A percentile compares a stretch with the other conserved stretches of the same genome.
phyloP scores from a whole-genome alignment of 2,329 filamentous ascomycete genomes.

The Sclerotinia minor region DNA sequence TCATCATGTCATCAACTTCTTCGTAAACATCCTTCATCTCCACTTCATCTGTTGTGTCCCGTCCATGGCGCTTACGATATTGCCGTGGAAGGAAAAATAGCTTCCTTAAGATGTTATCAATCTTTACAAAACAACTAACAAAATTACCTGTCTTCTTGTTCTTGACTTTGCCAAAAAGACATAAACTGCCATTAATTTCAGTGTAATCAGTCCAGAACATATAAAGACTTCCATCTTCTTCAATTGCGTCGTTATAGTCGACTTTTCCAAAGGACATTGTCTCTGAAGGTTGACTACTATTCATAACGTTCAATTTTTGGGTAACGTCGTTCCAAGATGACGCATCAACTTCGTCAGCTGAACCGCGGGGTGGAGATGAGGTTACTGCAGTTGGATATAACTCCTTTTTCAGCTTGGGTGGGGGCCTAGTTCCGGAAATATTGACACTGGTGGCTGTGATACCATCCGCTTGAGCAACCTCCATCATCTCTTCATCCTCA shows the following conservation, averaged over 20 bases:
- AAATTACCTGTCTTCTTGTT: slow-evolving; percentile 79
- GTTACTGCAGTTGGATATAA: slow-evolving; percentile 69
- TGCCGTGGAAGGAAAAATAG: slow-evolving; percentile 89
- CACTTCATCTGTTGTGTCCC: slow-evolving; percentile 73
- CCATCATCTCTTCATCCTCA: slow-evolving; percentile 81
- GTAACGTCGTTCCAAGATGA: slow-evolving; percentile 87
- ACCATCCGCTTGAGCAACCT: slow-evolving; percentile 75
- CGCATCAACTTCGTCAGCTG: slow-evolving; percentile 67
- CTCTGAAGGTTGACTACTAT: slow-evolving; percentile 68
- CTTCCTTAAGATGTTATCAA: slow-evolving; percentile 92
- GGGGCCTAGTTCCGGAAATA: slow-evolving; percentile 75
- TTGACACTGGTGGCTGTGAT: slow-evolving; percentile 75
- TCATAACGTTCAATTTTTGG: slow-evolving; percentile 81
- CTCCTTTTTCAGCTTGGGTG: slow-evolving; percentile 72
- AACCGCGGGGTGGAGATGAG: slow-evolving; percentile 70
- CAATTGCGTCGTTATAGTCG: slow-evolving; percentile 79
- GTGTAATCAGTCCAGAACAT: slow-evolving; percentile 99
- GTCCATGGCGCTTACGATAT: slow-evolving; percentile 59
- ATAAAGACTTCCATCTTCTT: slow-evolving; percentile 85
- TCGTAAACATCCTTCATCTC: slow-evolving; percentile 86
- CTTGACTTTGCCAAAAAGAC: slow-evolving; percentile 92
- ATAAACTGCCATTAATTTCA: slow-evolving; percentile 86
- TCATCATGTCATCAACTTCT: slow-evolving; percentile 88
- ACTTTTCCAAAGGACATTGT: slow-evolving; percentile 73
- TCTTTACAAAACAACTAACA: slow-evolving; percentile 91